phyloP scores from a whole-genome alignment of 768 basidiomycete species.

The Serendipita sp. region DNA sequence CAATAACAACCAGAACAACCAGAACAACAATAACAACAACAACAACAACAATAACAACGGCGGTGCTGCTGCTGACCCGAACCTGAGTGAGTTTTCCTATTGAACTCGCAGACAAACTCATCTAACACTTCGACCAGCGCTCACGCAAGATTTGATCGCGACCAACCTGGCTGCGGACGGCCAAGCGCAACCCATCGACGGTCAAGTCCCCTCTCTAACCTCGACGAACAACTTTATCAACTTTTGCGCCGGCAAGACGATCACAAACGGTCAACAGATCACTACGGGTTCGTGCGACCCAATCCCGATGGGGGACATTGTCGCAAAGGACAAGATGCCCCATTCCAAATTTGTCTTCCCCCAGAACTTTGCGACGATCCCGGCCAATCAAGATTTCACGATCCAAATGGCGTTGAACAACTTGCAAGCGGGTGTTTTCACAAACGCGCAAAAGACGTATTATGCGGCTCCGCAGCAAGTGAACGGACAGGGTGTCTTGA shows the following conservation, averaged over 20 bases:
- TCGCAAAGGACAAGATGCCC: constrained; percentile 30
- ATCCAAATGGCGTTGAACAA: constrained; percentile 32
- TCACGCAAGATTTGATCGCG: constrained; percentile 36
- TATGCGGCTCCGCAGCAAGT: constrained; percentile 42
- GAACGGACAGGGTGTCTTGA: constrained; percentile 33
- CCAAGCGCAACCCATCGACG: constrained; percentile 26
- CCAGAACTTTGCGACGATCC: constrained; percentile 30
- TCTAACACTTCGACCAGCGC: constrained; percentile 15
- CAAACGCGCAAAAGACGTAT: constrained; percentile 36
- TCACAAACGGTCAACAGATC: constrained; percentile 41
- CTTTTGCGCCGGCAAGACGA: constrained; percentile 19
- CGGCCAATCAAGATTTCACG: constrained; percentile 32
- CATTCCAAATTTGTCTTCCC: constrained; percentile 34
- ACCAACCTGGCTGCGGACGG: constrained; percentile 35
- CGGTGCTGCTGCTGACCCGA: constrained; percentile 14
- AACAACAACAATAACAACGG: constrained; percentile 20
- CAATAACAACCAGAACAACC: constrained; percentile 7
- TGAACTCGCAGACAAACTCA: constrained; percentile 5
- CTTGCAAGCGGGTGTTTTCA: constrained; percentile 38
- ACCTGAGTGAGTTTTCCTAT: constrained; percentile 16
- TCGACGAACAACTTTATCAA: constrained; percentile 39
- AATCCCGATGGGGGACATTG: constrained; percentile 39
- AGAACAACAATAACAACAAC: constrained; percentile 12
- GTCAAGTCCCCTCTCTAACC: constrained; percentile 36
- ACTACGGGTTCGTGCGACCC: constrained; percentile 43